These are phyloP conservation scores for Microcyclosporella mali DNA, from an alignment of 2,329 filamentous ascomycete genomes.

Conservation along the genomic window DNA sequence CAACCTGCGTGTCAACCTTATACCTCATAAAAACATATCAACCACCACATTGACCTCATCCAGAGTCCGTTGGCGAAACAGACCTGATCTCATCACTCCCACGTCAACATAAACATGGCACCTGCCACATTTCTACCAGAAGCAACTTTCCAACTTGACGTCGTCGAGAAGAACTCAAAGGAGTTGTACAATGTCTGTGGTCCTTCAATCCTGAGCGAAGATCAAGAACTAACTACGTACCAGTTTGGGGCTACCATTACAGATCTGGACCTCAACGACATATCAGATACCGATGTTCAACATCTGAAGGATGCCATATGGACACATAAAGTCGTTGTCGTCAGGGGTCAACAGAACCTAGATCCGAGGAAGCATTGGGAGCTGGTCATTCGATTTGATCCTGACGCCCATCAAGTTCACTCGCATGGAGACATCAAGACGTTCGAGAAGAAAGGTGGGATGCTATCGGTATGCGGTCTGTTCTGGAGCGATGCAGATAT, in stretches of 20 bases:
- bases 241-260: slow-evolving; percentile 23
- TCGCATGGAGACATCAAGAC: slow-evolving; percentile 39
- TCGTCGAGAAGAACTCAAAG: slow-evolving; percentile 5
- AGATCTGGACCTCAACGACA: slow-evolving; percentile 35
- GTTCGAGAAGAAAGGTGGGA: slow-evolving; percentile 37
- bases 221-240: background rate
- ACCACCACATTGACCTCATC: no score
- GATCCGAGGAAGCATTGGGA: slow-evolving; percentile 43
- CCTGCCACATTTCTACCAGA: slow-evolving; percentile 9
- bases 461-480: slow-evolving; percentile 31
- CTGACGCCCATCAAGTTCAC: slow-evolving; percentile 37
- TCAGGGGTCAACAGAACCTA: slow-evolving; percentile 40
- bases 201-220: background rate
- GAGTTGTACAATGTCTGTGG: slow-evolving; percentile 8
- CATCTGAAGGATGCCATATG: slow-evolving; percentile 37
- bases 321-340: slow-evolving; percentile 40
- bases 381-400: slow-evolving; percentile 39
- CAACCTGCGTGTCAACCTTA: no score
- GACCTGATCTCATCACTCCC: no score
- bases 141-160: slow-evolving; percentile 4
- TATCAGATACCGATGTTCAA: slow-evolving; percentile 35
- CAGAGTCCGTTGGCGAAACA: no score
- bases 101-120: slow-evolving; percentile 1
- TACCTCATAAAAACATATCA: no score
- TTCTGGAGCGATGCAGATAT: background rate